A percentile compares a stretch with the other conserved stretches of the same genome.
phyloP scores from a whole-genome alignment of 352 stramenopile species.

The Phytophthora litchii region DNA sequence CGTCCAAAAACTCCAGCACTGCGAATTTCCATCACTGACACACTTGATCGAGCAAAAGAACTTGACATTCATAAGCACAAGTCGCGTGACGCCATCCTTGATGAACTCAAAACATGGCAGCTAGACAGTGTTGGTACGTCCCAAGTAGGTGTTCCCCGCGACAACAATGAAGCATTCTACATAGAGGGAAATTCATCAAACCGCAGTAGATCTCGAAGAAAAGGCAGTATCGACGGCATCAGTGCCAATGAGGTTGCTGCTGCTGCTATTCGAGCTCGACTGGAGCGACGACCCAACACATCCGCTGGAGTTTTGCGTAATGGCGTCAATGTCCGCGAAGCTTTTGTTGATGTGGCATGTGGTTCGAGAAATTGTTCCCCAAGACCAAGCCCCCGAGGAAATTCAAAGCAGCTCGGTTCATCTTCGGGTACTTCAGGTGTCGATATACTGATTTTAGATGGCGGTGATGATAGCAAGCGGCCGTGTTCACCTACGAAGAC shows the following conservation, averaged over 20 bases:
- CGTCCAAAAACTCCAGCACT: slow-evolving; percentile 59
- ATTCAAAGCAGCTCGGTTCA: slow-evolving; percentile 16
- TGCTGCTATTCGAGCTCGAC: slow-evolving; percentile 9
- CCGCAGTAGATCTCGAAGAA: slow-evolving; percentile 22
- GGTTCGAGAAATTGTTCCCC: slow-evolving; percentile 5
- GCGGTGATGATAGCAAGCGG: slow-evolving; percentile 44
- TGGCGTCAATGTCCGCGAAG: slow-evolving; percentile 48
- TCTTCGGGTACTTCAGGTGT: slow-evolving; percentile 30
- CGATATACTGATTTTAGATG: slow-evolving; percentile 68
- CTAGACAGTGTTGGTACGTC: slow-evolving; percentile 55
- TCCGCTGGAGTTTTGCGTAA: slow-evolving; percentile 56
- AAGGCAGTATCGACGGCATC: slow-evolving; percentile 33
- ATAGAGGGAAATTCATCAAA: slow-evolving; percentile 6
- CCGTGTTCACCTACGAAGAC: slow-evolving; percentile 64
- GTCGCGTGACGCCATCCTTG: slow-evolving; percentile 66
- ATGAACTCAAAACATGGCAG: slow-evolving; percentile 71
- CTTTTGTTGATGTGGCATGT: slow-evolving; percentile 48
- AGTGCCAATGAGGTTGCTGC: not conserved
- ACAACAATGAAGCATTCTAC: slow-evolving; percentile 29
- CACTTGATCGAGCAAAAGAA: slow-evolving; percentile 70
- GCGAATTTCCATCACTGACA: slow-evolving; percentile 80
- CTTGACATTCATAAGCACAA: slow-evolving; percentile 67
- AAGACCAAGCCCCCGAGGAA: slow-evolving; percentile 23
- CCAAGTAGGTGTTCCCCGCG: slow-evolving; percentile 41
- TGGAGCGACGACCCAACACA: slow-evolving; percentile 53